These are phyloP conservation scores for Lactarius indigo DNA, from an alignment of 768 basidiomycete genomes.

Conservation along the genomic window DNA sequence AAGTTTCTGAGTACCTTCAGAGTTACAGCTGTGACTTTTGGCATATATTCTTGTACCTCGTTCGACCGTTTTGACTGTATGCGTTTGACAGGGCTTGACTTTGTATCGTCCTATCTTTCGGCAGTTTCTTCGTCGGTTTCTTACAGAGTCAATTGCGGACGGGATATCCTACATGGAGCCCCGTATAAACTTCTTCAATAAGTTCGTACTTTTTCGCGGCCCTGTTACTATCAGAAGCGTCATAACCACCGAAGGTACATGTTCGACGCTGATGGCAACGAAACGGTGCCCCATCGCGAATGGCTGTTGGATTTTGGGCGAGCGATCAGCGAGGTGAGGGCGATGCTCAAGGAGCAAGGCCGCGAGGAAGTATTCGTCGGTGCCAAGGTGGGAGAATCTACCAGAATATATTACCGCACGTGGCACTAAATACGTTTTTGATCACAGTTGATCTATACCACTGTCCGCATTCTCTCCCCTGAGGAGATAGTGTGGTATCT, in stretches of 20 bases:
- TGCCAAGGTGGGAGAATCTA: constrained; percentile 46
- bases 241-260: constrained; percentile 42
- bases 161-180: constrained; percentile 70
- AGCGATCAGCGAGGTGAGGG: constrained; percentile 51
- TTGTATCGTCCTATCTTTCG: constrained; percentile 55
- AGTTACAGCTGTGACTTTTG: constrained; percentile 43
- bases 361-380: constrained; percentile 62
- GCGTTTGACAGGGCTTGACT: constrained; percentile 32
- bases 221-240: not conserved
- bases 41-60: not conserved
- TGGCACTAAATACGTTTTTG: not conserved
- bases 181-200: constrained; percentile 59
- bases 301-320: constrained; percentile 54
- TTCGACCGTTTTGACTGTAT: not conserved
- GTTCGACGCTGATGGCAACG: constrained; percentile 52
- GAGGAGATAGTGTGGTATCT: constrained; percentile 61
- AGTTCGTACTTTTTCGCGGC: constrained; percentile 35
- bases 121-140: constrained; percentile 60
- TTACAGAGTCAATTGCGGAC: constrained; percentile 60
- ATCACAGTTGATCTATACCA: constrained; percentile 68
- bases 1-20: constrained; percentile 59
- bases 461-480: constrained; percentile 50
- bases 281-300: constrained; percentile 55
- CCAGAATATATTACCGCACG: not conserved
- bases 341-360: constrained; percentile 47